Conservation (phyloP, 345 rosid genomes). For the Physaria fendleri region DNA sequence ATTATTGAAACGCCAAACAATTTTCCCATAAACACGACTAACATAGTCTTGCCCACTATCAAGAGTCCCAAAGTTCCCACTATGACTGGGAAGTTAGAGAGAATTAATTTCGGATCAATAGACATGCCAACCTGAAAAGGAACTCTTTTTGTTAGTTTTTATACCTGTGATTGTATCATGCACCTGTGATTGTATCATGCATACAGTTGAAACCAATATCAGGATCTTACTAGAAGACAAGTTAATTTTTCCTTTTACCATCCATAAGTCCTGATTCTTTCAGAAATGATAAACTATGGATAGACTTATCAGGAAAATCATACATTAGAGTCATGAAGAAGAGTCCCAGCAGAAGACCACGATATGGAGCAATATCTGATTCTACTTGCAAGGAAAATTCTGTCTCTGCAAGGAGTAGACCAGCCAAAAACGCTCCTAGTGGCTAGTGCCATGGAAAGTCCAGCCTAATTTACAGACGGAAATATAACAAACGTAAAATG, state of each 20-base stretch:
- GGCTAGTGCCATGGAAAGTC: conserved; percentile 99
- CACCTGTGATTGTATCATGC: background rate
- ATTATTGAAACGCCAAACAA: conserved; percentile 79
- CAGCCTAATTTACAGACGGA: conserved; percentile 60
- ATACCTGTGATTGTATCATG: conserved; percentile 26
- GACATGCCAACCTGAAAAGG: conserved; percentile 96
- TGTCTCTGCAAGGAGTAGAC: conserved; percentile 98
- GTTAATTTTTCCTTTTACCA: background rate
- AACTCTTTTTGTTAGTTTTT: conserved; percentile 26
- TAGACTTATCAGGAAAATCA: background rate
- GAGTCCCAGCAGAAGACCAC: conserved; percentile 95
- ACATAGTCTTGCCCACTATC: conserved; percentile 76
- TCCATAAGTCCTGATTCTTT: background rate
- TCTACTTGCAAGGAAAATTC: conserved; percentile 99
- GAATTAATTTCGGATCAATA: conserved; percentile 91
- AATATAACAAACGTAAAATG: background rate
- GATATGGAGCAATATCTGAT: conserved; percentile 98
- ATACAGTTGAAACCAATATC: background rate
- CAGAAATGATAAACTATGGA: conserved; percentile 7
- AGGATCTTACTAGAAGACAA: background rate
- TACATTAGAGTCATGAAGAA: conserved; percentile 95
- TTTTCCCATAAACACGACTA: conserved; percentile 73
- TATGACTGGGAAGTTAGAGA: conserved; percentile 84
- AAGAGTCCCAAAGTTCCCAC: conserved; percentile 71
- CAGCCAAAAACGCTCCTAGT: conserved; percentile 99